Base-by-base conservation (phyloP, 2,329 filamentous ascomycete genomes). In the Trichoderma afroharzianum region DNA sequence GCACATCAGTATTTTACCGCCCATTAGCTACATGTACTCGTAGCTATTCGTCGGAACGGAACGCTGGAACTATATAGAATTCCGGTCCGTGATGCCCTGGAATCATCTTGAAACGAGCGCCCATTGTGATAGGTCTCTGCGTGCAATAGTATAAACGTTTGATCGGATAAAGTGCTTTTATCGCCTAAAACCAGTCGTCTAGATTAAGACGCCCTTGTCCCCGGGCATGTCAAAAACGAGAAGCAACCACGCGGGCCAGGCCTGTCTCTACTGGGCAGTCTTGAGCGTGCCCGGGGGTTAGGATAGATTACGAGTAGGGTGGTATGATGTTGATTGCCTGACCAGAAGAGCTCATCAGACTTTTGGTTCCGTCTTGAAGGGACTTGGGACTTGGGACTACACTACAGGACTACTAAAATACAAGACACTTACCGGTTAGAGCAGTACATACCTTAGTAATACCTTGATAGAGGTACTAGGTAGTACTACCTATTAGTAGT, bases 321-420 rank as follows among this genome's bases (percentile, higher is more conserved):
- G 67, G 67, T 62, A 69, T 69, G 67, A 69, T 69, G 39, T 53
- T 50, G 57, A 69, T 69, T 69, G 67, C 67, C 33, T 69, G 57
- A 69, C 57, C 24, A 26, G 24, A 61, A 61, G 30, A 8, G n/a
- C 63, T 66, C 63, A 53, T 33, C 43, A 33, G 63, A 30, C 28
- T 43, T 43, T n/a, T 43, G 39, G 39, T 43, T 43, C 43, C 43
- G 43, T 50, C 43, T 11, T 21, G 43, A 50, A 21, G 43, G 43
- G n/a, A 50, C n/a, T 43, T n/a, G 7, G 1, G 3, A n/a, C n/a
- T n/a, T n/a, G n/a, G n/a, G n/a, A n/a, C n/a, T n/a, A n/a, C n/a
- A n/a, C 36, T 39, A 18, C 36, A 8, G 36, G 36, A 39, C 36
- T 18, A 18, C n/a, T n/a, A n/a, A n/a, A 39, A 18, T 43, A 43